Percentiles rank a stretch among this genome's conserved stretches.
Conservation (phyloP, 192 early-diverging fungal genomes). For the Umbelopsis sp. region DNA sequence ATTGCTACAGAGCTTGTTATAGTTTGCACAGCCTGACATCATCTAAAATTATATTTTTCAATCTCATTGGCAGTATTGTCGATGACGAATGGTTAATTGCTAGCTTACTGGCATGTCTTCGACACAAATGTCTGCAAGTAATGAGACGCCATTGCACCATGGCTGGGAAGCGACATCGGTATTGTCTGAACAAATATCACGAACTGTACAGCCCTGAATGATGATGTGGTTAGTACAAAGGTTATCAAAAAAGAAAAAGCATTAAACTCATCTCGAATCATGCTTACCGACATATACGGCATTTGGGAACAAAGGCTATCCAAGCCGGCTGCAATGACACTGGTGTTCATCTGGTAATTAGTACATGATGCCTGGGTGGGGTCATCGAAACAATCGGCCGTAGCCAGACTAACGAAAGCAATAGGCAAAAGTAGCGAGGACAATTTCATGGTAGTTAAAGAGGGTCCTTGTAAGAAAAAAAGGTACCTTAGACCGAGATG, state of each 20-base stretch:
- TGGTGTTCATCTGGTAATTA: conserved; percentile 6
- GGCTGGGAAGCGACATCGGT: conserved; percentile 38
- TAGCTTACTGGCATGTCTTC: conserved; percentile 55
- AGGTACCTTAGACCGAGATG: too few species aligned
- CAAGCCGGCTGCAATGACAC: conserved; percentile 30
- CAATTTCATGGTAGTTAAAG: not conserved
- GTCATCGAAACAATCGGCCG: not conserved
- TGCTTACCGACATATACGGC: conserved; percentile 54
- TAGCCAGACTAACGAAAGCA: not conserved
- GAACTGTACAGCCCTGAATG: conserved; percentile 2
- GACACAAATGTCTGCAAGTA: conserved; percentile 51
- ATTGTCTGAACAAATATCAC: conserved; percentile 33
- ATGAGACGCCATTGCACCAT: conserved; percentile 53
- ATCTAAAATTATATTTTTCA: conserved; percentile 29
- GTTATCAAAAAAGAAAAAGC: too few species aligned
- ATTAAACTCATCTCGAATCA: not conserved
- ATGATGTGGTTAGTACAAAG: conserved; percentile 6
- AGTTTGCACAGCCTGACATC: conserved; percentile 38
- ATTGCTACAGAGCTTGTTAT: conserved; percentile 19
- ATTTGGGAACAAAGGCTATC: conserved; percentile 49
- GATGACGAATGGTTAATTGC: not conserved
- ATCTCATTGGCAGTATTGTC: not conserved
- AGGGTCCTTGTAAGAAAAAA: too few species aligned
- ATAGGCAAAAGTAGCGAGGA: not conserved
- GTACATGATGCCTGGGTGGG: not conserved